A percentile compares a stretch with the other conserved stretches of the same genome.
Conservation (phyloP, 2,329 filamentous ascomycete genomes). For the Colletotrichum scovillei region DNA sequence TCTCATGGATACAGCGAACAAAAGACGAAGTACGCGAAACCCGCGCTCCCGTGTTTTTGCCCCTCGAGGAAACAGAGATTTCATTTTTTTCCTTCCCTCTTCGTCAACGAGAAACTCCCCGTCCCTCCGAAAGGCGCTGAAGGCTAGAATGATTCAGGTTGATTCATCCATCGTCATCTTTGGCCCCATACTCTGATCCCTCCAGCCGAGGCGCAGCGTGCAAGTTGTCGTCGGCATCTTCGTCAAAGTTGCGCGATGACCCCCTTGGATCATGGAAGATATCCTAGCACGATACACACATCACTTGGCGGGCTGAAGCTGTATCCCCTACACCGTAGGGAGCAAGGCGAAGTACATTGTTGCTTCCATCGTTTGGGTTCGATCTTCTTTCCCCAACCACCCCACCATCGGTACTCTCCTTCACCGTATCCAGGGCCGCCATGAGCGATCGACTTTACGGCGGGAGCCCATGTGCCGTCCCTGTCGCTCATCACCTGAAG, state of each 20-base stretch:
- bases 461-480: constrained; percentile 30
- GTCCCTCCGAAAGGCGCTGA: not conserved
- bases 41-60: not conserved
- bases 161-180: constrained; percentile 17
- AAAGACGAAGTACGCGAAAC: not conserved
- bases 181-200: constrained; percentile 14
- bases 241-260: constrained; percentile 1
- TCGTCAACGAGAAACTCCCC: not conserved
- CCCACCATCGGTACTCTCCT: not conserved
- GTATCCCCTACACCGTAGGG: constrained; percentile 1
- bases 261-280: constrained; percentile 1
- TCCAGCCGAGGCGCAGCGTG: constrained; percentile 14
- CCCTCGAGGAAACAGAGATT: not conserved
- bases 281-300: not conserved
- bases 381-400: not conserved
- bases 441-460: constrained; percentile 22
- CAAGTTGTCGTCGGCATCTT: constrained; percentile 21
- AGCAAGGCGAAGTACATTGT: constrained; percentile 5
- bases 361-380: not conserved
- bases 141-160: constrained; percentile 17
- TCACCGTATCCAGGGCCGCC: constrained; percentile 31
- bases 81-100: not conserved
- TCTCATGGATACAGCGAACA: constrained; percentile 4
- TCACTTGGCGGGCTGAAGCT: constrained; percentile 13
- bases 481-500: constrained; percentile 34